A percentile compares a stretch with the other conserved stretches of the same genome.
These are phyloP conservation scores for Aureobasidium mangrovei DNA, from an alignment of 2,329 filamentous ascomycete genomes.

Conservation along the genomic window DNA sequence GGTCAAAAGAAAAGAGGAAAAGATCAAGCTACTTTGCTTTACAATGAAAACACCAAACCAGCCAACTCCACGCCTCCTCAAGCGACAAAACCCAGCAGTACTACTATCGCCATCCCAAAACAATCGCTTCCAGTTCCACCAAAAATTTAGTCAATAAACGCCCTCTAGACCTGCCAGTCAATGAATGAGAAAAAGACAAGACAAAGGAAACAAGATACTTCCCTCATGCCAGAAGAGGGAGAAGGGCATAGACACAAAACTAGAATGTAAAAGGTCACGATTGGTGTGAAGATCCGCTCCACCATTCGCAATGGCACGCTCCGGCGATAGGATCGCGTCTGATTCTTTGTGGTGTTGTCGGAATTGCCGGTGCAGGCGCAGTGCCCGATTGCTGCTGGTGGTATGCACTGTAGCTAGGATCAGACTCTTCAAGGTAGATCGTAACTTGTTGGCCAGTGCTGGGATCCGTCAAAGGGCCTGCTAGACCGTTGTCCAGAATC, in stretches of 20 bases:
- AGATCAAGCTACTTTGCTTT: constrained; percentile 5
- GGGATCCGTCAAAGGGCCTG: constrained; percentile 30
- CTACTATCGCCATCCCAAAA: neutral
- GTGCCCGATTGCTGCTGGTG: constrained; percentile 11
- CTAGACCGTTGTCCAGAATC: constrained; percentile 43
- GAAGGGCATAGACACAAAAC: neutral
- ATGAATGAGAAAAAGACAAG: neutral
- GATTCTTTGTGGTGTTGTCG: neutral
- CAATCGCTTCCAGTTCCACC: neutral
- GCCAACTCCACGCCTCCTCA: neutral
- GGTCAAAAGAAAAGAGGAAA: neutral
- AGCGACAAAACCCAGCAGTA: neutral
- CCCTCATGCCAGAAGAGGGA: constrained; percentile 10
- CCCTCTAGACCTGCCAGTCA: constrained; percentile 3
- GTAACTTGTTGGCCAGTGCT: constrained; percentile 29
- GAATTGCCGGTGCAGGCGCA: neutral
- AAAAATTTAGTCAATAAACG: constrained; percentile 1
- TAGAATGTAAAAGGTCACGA: constrained; percentile 1
- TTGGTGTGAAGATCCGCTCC: constrained; percentile 18
- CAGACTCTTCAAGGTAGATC: constrained; percentile 33
- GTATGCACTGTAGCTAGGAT: constrained; percentile 27
- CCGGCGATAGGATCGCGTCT: constrained; percentile 18
- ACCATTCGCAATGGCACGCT: constrained; percentile 31
- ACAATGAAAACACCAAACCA: neutral
- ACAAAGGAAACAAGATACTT: constrained; percentile 5